Evolutionary conservation across 2,329 filamentous ascomycete species (phyloP).

Genomic region (Alternaria arborescens): DNA sequence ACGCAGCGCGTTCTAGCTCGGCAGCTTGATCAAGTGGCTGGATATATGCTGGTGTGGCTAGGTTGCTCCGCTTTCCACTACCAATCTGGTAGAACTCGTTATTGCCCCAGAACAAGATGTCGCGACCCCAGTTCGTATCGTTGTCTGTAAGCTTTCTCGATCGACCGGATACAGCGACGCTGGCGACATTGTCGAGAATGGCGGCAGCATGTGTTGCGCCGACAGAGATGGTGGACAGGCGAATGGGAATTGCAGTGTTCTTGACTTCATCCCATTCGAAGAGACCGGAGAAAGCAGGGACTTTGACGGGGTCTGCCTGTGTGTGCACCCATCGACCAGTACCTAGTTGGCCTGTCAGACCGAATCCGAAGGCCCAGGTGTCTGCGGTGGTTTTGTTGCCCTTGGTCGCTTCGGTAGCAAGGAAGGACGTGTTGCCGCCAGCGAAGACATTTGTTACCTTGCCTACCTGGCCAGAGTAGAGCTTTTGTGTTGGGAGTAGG

Average conservation of each 20-base stretch:
- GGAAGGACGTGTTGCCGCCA: slow-evolving; percentile 86
- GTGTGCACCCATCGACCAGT: slow-evolving; percentile 91
- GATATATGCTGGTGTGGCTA: slow-evolving; percentile 79
- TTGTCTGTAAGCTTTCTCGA: slow-evolving; percentile 59
- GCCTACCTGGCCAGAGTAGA: slow-evolving; percentile 74
- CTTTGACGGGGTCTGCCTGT: slow-evolving; percentile 77
- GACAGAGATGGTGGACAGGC: slow-evolving; percentile 74
- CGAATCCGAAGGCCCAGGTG: slow-evolving; percentile 86
- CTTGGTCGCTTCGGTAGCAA: slow-evolving; percentile 79
- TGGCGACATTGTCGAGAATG: slow-evolving; percentile 81
- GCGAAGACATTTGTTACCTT: slow-evolving; percentile 81
- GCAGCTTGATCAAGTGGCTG: slow-evolving; percentile 73
- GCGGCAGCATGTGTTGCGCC: slow-evolving; percentile 84
- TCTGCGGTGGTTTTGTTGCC: slow-evolving; percentile 73
- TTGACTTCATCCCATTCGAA: slow-evolving; percentile 84
- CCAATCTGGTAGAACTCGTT: slow-evolving; percentile 95
- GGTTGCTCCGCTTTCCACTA: slow-evolving; percentile 86
- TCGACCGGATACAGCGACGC: slow-evolving; percentile 63
- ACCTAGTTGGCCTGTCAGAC: slow-evolving; percentile 83
- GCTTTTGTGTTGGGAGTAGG: slow-evolving; percentile 72
- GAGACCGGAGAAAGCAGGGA: slow-evolving; percentile 83
- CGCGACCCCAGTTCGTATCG: slow-evolving; percentile 86
- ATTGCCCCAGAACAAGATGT: slow-evolving; percentile 92
- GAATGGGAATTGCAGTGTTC: slow-evolving; percentile 77
- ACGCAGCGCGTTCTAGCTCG: slow-evolving; percentile 54